Evolutionary conservation across 306 rosid genomes (phyloP), one percentile per base, ranked within the genome.

Genomic region (Rubus idaeus): DNA sequence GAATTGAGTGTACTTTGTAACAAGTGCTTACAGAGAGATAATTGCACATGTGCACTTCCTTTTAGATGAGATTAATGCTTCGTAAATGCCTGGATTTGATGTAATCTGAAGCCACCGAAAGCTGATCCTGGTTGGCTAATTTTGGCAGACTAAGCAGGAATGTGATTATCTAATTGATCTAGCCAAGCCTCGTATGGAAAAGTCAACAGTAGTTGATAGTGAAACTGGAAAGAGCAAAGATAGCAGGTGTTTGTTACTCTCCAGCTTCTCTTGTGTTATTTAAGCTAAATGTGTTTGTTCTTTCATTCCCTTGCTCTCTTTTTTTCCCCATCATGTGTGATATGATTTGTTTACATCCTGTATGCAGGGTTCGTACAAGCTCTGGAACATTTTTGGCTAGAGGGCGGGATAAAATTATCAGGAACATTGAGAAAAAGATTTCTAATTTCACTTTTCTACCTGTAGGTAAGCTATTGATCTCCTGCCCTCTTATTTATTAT

Each of bases 201-300:
- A 93, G 83, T 96, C 99, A 68, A 81, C 96, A 0, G 99, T 96
- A 72, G 99, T 96, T 4, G 99, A 96, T 56, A 86, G 91, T 56
- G 93, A 85, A 79, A 96, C 99, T 44, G 99, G 98, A 81, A 85
- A 96, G 92, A 92, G 98, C 83, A 91, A 58, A 84, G 99, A 96
- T 80, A 93, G 99, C 97, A 91, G 99, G 99, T 96, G 45, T 70
- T 85, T 56, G 50, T 75, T 70, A 73, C 78, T 62, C 74, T n/a
- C 66, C 8, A 4, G 14, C 26, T 78, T 75, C 64, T 52, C 68
- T 30, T 44, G 18, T 70, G 51, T 81, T 63, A 55, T 62, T 75
- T 66, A 50, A 65, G 42, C 66, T 83, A 3, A 53, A 58, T 81
- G 50, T 71, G 68, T 41, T 53, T 12, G 68, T 52, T 11, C 18